A percentile compares a stretch with the other conserved stretches of the same genome.
phyloP scores from a whole-genome alignment of 2,329 filamentous ascomycete species.

The Calonectria honghensis region DNA sequence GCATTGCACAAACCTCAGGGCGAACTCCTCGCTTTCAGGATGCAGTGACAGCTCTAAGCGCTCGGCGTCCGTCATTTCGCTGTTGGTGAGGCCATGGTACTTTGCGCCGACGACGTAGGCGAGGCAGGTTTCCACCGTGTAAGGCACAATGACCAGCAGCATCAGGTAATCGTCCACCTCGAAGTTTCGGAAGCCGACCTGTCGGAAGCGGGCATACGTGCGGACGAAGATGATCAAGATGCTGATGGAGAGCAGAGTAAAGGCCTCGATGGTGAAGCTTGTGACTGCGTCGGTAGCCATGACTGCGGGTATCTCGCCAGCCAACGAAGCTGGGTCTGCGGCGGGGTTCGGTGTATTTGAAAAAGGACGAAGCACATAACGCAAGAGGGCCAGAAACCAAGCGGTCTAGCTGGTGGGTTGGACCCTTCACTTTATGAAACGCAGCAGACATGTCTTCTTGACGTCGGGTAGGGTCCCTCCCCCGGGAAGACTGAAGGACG shows the following conservation, averaged over 20 bases:
- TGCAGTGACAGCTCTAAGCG: conserved; percentile 60
- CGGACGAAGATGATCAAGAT: conserved; percentile 69
- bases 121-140: conserved; percentile 54
- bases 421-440: conserved; percentile 28
- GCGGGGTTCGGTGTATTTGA: not conserved
- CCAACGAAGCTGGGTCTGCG: conserved; percentile 1
- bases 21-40: conserved; percentile 64
- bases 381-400: not conserved
- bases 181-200: conserved; percentile 59
- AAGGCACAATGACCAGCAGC: conserved; percentile 52
- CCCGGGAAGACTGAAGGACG: not conserved
- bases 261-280: conserved; percentile 53
- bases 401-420: not conserved
- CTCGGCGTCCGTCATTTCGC: conserved; percentile 69
- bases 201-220: conserved; percentile 66
- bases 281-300: conserved; percentile 31
- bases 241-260: conserved; percentile 69
- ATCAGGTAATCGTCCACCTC: conserved; percentile 70
- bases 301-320: conserved; percentile 9
- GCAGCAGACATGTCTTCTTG: not conserved
- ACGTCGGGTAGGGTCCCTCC: conserved; percentile 3
- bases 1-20: conserved; percentile 45
- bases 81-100: conserved; percentile 68
- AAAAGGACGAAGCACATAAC: not conserved
- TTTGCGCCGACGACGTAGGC: conserved; percentile 62